Percentiles rank a stretch among this genome's conserved stretches.
Conservation (phyloP, 768 basidiomycete species). For the Cyathus striatus region DNA sequence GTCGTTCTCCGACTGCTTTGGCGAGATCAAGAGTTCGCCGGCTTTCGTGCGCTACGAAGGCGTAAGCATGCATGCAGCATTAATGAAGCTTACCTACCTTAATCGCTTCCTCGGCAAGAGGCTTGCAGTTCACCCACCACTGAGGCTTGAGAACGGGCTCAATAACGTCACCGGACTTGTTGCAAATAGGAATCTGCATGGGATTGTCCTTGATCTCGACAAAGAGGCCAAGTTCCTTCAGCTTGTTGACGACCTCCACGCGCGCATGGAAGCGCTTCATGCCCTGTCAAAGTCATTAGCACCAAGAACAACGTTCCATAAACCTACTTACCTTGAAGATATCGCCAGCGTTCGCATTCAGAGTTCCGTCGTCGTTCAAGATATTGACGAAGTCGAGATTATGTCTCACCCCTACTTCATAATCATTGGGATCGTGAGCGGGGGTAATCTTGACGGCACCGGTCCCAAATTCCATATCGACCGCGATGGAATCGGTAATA, state of each 20-base stretch:
- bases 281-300: no score
- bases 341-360: conserved; percentile 84
- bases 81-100: conserved; percentile 41
- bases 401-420: conserved; percentile 87
- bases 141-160: conserved; percentile 95
- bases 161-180: conserved; percentile 95
- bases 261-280: conserved; percentile 97
- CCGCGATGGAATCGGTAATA: conserved; percentile 77
- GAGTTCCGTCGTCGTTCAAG: conserved; percentile 93
- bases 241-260: conserved; percentile 71
- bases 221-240: conserved; percentile 82
- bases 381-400: conserved; percentile 90
- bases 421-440: conserved; percentile 96
- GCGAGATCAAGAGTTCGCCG: conserved; percentile 80
- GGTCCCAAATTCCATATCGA: conserved; percentile 95
- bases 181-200: conserved; percentile 95
- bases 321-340: no score
- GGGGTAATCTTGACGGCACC: conserved; percentile 99
- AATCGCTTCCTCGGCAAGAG: conserved; percentile 85
- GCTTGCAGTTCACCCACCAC: conserved; percentile 97
- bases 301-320: no score
- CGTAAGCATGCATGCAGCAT: background rate
- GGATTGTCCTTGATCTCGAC: conserved; percentile 94
- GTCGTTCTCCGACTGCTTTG: conserved; percentile 84
- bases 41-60: conserved; percentile 70